Base-by-base conservation (phyloP, 345 rosid genomes). In the Kernera saxatilis region DNA sequence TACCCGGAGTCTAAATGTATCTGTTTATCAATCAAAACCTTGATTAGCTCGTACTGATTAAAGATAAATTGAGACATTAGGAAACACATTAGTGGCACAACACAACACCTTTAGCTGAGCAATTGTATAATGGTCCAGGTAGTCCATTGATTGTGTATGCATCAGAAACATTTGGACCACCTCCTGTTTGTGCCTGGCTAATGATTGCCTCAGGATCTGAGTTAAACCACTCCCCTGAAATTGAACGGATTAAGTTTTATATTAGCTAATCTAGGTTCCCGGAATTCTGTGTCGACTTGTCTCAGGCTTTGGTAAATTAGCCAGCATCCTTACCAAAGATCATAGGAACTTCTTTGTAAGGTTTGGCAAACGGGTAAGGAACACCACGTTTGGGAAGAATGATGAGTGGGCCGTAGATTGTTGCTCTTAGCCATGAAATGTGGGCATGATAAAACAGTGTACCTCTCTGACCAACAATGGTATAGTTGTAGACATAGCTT, bases 391-490 rank as follows among this genome's bases (percentile, higher is more conserved):
- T 27, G 4, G 30, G 30, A 3, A 27, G 30, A 27, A 27, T 27
- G 4, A 27, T 27, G 5, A 27, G 30, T 27, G 30, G 30, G 30
- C 5, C 30, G 4, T 27, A 27, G 30, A 27, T 27, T 27, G 30
- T 27, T 27, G 30, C 30, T 27, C 30, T 27, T 27, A 27, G 6
- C 5, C 30, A 27, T 26, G 90, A 82, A 39, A 83, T 72, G 66
- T 93, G 97, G 55, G 92, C 93, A 72, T 90, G 96, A 82, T 87
- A 93, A 2, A 70, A 76, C 5, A 86, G 79, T 27, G 98, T 85
- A 70, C 96, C 96, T 69, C 92, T 80, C 73, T 92, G 92, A 11
- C 91, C 95, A 18, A 73, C 71, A 40, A 86, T 71, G 13, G 93
- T 88, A 81, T 86, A 88, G 79, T 83, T 90, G 79, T 86, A 88